Evolutionary conservation across 2,329 filamentous ascomycete species (phyloP).

Genomic region (Sarocladium brachiariae): DNA sequence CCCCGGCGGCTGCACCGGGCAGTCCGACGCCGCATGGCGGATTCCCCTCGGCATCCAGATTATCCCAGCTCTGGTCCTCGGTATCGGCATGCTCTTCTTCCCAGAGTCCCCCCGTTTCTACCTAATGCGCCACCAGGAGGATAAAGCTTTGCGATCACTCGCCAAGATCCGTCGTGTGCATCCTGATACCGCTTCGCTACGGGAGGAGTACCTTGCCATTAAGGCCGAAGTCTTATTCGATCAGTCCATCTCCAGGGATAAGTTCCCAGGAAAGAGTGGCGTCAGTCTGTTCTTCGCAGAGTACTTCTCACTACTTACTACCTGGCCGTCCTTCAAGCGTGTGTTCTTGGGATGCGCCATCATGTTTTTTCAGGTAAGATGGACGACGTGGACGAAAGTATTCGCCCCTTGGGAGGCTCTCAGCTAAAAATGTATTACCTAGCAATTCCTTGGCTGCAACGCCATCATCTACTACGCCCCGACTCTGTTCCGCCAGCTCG

Average conservation of each 20-base stretch:
- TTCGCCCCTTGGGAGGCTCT: not conserved
- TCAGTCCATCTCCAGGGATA: constrained; percentile 20
- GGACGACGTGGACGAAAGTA: not conserved
- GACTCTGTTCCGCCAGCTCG: constrained; percentile 36
- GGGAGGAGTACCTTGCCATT: constrained; percentile 27
- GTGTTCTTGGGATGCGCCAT: constrained; percentile 47
- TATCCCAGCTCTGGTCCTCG: constrained; percentile 47
- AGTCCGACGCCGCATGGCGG: constrained; percentile 36
- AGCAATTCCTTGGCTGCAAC: constrained; percentile 28
- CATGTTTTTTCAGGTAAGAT: constrained; percentile 42
- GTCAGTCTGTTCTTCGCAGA: constrained; percentile 24
- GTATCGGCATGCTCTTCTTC: constrained; percentile 48
- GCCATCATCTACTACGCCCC: constrained; percentile 43
- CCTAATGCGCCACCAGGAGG: constrained; percentile 24
- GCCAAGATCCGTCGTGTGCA: constrained; percentile 26
- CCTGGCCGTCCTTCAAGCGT: constrained; percentile 29
- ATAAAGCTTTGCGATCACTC: constrained; percentile 23
- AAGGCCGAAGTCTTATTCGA: constrained; percentile 32
- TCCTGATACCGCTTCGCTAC: constrained; percentile 22
- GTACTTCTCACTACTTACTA: constrained; percentile 23
- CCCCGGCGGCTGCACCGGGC: constrained; percentile 33
- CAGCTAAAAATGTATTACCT: not conserved
- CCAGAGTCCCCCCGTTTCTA: constrained; percentile 29
- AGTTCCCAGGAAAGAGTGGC: constrained; percentile 24
- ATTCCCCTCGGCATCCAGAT: constrained; percentile 46